Evolutionary conservation across 352 stramenopile species (phyloP).

Genomic region (Pythium scleroteichum): DNA sequence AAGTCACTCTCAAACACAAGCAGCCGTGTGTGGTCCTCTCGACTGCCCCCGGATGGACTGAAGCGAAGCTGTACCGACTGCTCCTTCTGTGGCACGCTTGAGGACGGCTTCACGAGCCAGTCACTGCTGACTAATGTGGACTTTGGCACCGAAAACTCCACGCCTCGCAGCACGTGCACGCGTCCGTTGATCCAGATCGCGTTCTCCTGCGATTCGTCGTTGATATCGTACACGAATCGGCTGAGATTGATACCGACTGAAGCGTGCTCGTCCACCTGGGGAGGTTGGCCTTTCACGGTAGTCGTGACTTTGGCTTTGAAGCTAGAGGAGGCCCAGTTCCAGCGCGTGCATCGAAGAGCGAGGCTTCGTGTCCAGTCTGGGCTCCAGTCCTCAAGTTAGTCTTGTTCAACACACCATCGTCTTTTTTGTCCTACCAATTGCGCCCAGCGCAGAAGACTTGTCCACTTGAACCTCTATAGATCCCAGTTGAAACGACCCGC

Average conservation of each 20-base stretch:
- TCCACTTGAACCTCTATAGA: slow-evolving; percentile 15
- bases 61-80: slow-evolving; percentile 38
- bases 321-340: slow-evolving; percentile 45
- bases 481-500: slow-evolving; percentile 32
- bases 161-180: slow-evolving; percentile 37
- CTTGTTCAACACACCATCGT: too few relatives aligned
- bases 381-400: too few relatives aligned
- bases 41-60: slow-evolving; percentile 28
- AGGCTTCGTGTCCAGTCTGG: slow-evolving; percentile 47
- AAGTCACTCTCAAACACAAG: slow-evolving; percentile 41
- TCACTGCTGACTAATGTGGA: slow-evolving; percentile 3
- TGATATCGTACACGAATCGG: slow-evolving; percentile 48
- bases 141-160: slow-evolving; percentile 34
- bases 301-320: slow-evolving; percentile 32
- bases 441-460: slow-evolving; percentile 21
- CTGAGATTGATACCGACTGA: slow-evolving; percentile 50
- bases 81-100: not conserved
- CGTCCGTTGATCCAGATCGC: slow-evolving; percentile 47
- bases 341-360: slow-evolving; percentile 40
- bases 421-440: too few relatives aligned
- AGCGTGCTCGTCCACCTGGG: slow-evolving; percentile 14
- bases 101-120: slow-evolving; percentile 29
- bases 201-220: slow-evolving; percentile 51
- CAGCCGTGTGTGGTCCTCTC: slow-evolving; percentile 37
- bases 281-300: not conserved